These are phyloP conservation scores for Zangia roseola DNA, from an alignment of 768 basidiomycete genomes.

Conservation along the genomic window DNA sequence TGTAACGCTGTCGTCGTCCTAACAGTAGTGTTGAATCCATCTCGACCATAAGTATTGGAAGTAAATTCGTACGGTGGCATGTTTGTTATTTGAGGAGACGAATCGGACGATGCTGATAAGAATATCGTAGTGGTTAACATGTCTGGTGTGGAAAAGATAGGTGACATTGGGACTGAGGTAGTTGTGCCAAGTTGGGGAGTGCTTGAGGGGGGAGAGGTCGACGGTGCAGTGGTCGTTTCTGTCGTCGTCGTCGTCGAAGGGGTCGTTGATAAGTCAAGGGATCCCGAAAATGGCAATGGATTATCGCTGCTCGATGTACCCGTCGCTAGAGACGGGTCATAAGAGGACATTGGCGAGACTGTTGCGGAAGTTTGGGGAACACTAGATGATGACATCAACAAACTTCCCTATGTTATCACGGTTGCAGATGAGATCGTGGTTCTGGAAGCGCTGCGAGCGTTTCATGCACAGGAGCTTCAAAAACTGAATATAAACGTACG, in stretches of 20 bases:
- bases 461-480: conserved; percentile 12
- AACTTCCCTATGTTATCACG: conserved; percentile 13
- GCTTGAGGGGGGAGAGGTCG: conserved; percentile 4
- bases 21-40: conserved; percentile 15
- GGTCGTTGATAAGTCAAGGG: conserved; percentile 23
- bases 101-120: conserved; percentile 3
- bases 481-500: conserved; percentile 23
- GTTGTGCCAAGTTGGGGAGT: conserved; percentile 4
- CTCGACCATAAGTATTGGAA: conserved; percentile 4
- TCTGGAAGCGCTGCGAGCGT: conserved; percentile 13
- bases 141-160: conserved; percentile 14
- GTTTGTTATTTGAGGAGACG: conserved; percentile 7
- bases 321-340: conserved; percentile 14
- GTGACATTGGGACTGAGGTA: conserved; percentile 16
- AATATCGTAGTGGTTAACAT: conserved; percentile 11
- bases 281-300: conserved; percentile 18
- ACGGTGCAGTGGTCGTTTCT: conserved; percentile 10
- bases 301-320: conserved; percentile 12
- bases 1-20: conserved; percentile 54
- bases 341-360: conserved; percentile 9
- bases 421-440: conserved; percentile 12
- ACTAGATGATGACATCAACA: conserved; percentile 8
- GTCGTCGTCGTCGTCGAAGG: conserved; percentile 17
- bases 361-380: conserved; percentile 9
- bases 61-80: conserved; percentile 27